These are phyloP conservation scores for Debaryomyces sp. DNA, from an alignment of 1,139 yeast genomes.

Conservation along the genomic window DNA sequence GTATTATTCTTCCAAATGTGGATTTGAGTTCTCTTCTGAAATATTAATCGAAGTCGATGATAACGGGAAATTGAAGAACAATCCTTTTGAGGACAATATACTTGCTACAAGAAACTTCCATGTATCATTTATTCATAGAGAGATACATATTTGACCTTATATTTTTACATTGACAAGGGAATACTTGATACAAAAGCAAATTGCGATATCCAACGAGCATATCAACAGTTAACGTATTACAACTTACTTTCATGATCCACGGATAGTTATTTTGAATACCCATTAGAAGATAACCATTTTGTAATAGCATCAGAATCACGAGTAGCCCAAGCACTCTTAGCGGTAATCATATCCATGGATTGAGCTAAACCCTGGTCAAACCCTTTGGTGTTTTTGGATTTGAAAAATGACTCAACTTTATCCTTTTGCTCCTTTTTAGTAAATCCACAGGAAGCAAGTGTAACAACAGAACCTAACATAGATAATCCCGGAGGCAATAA, in stretches of 20 bases:
- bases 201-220: too few species aligned
- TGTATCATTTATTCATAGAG: conserved; percentile 32
- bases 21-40: conserved; percentile 33
- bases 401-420: conserved; percentile 62
- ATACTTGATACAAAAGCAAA: neutral
- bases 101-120: conserved; percentile 35
- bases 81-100: conserved; percentile 35
- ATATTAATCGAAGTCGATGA: conserved; percentile 19
- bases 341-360: conserved; percentile 64
- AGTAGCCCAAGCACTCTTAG: conserved; percentile 66
- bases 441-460: conserved; percentile 63
- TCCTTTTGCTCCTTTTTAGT: conserved; percentile 61
- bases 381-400: conserved; percentile 65
- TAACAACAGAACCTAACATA: conserved; percentile 75
- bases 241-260: conserved; percentile 4
- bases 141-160: conserved; percentile 7
- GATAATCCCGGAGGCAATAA: conserved; percentile 81
- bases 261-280: conserved; percentile 31
- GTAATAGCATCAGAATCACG: conserved; percentile 61
- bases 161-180: neutral
- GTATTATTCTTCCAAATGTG: conserved; percentile 46
- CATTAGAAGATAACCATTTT: conserved; percentile 55
- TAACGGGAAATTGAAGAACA: conserved; percentile 12
- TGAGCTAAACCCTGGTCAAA: conserved; percentile 75
- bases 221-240: neutral